Evolutionary conservation across 2,329 filamentous ascomycete genomes (phyloP), one percentile per base, ranked within the genome.

Genomic region (Gnomoniopsis smithogilvyi): DNA sequence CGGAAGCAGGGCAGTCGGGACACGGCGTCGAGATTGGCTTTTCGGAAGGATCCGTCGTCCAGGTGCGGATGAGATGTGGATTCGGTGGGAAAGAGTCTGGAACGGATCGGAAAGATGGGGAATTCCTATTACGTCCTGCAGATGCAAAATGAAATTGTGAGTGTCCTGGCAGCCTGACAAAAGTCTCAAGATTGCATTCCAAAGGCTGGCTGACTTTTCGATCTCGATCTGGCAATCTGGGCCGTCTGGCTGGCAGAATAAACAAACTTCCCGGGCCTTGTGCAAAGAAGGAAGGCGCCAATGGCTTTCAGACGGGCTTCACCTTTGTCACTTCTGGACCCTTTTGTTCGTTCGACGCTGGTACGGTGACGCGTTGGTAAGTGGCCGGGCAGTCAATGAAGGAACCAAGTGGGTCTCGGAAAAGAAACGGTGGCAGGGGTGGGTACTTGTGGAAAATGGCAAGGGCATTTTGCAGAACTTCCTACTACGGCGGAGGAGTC

Each of bases 401-500:
- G n/a, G n/a, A 21, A 21, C 43, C 22, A 10, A 47, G 19, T 47
- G 45, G 45, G 19, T 46, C 45, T 26, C 45, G 45, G 22, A 47
- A 47, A 47, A 46, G 51, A 41, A 47, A 54, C 15, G 51, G 26
- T 21, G 26, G 26, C n/a, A n/a, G n/a, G n/a, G n/a, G n/a, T n/a
- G n/a, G 52, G 43, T 12, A 22, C 30, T 47, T 33, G 41, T 46
- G 41, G 26, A 47, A 54, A 38, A 43, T 30, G 52, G 43, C 43
- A 47, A 54, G 52, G 21, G 43, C 33, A 7, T 10, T 38, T 33
- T 48, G 30, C 8, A 54, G 52, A 54, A 54, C 52, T 54, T 54
- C 52, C 52, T 54, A 54, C 52, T 54, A 54, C 43, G 52, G 52
- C 47, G 43, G 47, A 36, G 43, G 48, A 30, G 19, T 19, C 19